Evolutionary conservation across 805 yeast species (phyloP).

Genomic region (Saccharomycopsis microspora): DNA sequence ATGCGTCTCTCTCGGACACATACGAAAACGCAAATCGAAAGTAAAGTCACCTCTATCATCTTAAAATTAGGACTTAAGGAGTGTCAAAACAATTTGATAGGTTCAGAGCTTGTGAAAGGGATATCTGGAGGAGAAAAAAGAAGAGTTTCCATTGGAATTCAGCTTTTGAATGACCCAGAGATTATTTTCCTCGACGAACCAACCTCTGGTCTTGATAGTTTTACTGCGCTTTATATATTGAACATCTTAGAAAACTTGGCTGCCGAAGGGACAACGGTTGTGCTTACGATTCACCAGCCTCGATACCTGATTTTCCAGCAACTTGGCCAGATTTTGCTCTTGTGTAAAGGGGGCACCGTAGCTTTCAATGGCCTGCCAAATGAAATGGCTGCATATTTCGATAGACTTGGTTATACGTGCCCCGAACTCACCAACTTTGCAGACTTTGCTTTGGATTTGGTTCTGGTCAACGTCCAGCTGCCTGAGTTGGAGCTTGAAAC

Average conservation of each 20-base stretch:
- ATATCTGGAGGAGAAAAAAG: conserved; percentile 76
- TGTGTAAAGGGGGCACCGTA: conserved; percentile 64
- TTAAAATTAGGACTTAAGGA: conserved; percentile 58
- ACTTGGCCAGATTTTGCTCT: conserved; percentile 61
- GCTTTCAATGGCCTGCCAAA: conserved; percentile 52
- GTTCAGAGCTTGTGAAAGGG: conserved; percentile 49
- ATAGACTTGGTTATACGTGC: conserved; percentile 37
- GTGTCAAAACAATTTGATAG: conserved; percentile 67
- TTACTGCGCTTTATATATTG: conserved; percentile 62
- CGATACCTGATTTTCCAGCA: conserved; percentile 48
- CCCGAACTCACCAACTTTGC: conserved; percentile 61
- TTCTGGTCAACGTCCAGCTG: conserved; percentile 44
- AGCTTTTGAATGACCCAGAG: conserved; percentile 60
- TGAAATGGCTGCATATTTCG: conserved; percentile 37
- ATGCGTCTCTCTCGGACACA: conserved; percentile 41
- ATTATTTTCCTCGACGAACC: conserved; percentile 76
- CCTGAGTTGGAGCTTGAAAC: conserved; percentile 30
- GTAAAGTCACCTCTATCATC: conserved; percentile 45
- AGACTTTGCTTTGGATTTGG: conserved; percentile 60
- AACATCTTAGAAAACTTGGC: conserved; percentile 48
- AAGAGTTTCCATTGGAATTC: conserved; percentile 73
- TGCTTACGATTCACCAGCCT: conserved; percentile 80
- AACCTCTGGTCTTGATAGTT: conserved; percentile 78
- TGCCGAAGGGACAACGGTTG: conserved; percentile 45
- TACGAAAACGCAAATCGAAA: conserved; percentile 24